A percentile compares a stretch with the other conserved stretches of the same genome.
Evolutionary conservation across 2,329 filamentous ascomycete species (phyloP).

Genomic region (Penicillium sp.): DNA sequence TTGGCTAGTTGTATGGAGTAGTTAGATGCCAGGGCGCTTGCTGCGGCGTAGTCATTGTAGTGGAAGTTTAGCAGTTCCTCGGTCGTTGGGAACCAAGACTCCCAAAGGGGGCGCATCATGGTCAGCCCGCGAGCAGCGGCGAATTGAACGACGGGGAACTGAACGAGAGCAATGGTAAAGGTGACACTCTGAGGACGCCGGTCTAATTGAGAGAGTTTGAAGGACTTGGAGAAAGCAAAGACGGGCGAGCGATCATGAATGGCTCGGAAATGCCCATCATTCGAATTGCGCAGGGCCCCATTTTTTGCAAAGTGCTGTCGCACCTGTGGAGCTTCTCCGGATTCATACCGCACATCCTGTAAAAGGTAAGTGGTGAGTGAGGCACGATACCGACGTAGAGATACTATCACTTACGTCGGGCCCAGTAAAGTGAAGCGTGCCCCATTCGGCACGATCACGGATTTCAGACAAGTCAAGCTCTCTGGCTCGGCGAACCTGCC

Average conservation of each 20-base stretch:
- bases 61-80: conserved; percentile 72
- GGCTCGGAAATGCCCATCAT: conserved; percentile 66
- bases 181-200: conserved; percentile 58
- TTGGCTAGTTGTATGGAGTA: conserved; percentile 71
- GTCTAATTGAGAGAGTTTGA: conserved; percentile 51
- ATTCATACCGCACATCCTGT: conserved; percentile 66
- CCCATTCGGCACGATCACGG: conserved; percentile 79
- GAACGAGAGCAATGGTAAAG: conserved; percentile 76
- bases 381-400: not conserved
- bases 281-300: conserved; percentile 65
- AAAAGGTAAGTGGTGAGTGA: conserved; percentile 11
- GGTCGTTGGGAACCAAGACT: conserved; percentile 67
- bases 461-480: conserved; percentile 75
- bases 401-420: conserved; percentile 51
- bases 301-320: conserved; percentile 69
- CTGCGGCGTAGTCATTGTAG: conserved; percentile 70
- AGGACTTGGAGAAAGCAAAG: conserved; percentile 74
- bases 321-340: conserved; percentile 66
- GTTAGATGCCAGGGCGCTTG: conserved; percentile 64
- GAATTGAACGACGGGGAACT: conserved; percentile 78
- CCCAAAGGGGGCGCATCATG: conserved; percentile 77
- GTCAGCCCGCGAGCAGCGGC: conserved; percentile 75
- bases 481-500: conserved; percentile 44
- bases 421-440: conserved; percentile 73
- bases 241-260: conserved; percentile 80